Evolutionary conservation across 306 rosid genomes (phyloP).

Genomic region (Corylus avellana): DNA sequence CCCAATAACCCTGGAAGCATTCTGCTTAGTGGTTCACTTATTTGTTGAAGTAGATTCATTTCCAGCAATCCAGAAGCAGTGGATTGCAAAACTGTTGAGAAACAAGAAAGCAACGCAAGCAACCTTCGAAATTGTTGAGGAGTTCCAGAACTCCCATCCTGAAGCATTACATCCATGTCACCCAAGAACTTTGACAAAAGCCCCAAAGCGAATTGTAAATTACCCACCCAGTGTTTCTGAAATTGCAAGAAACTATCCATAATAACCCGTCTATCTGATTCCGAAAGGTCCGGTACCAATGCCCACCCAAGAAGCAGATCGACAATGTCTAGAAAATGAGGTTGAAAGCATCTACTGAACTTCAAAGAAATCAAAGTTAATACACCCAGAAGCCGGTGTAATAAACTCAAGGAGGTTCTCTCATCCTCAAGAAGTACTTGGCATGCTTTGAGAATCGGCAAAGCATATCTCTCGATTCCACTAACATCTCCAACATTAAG

Average conservation of each 20-base stretch:
- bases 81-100: slow-evolving; percentile 80
- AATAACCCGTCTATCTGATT: slow-evolving; percentile 64
- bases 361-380: slow-evolving; percentile 73
- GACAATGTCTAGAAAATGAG: slow-evolving; percentile 80
- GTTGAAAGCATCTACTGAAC: slow-evolving; percentile 77
- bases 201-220: slow-evolving; percentile 69
- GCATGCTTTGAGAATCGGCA: slow-evolving; percentile 86
- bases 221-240: slow-evolving; percentile 97
- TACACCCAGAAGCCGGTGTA: slow-evolving; percentile 67
- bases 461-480: slow-evolving; percentile 72
- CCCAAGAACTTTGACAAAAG: slow-evolving; percentile 84
- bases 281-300: slow-evolving; percentile 72
- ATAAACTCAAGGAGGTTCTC: slow-evolving; percentile 75
- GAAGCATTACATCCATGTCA: slow-evolving; percentile 93
- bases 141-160: slow-evolving; percentile 82
- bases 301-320: slow-evolving; percentile 90
- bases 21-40: slow-evolving; percentile 67
- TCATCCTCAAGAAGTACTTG: slow-evolving; percentile 90
- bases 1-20: slow-evolving; percentile 74
- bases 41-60: slow-evolving; percentile 80
- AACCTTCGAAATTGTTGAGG: slow-evolving; percentile 74
- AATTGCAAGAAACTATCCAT: slow-evolving; percentile 87
- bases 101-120: slow-evolving; percentile 77
- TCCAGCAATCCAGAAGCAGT: slow-evolving; percentile 92
- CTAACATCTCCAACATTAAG: slow-evolving; percentile 72